Base-by-base conservation (phyloP, 2,329 filamentous ascomycete genomes). In the Curvularia verruculosa region DNA sequence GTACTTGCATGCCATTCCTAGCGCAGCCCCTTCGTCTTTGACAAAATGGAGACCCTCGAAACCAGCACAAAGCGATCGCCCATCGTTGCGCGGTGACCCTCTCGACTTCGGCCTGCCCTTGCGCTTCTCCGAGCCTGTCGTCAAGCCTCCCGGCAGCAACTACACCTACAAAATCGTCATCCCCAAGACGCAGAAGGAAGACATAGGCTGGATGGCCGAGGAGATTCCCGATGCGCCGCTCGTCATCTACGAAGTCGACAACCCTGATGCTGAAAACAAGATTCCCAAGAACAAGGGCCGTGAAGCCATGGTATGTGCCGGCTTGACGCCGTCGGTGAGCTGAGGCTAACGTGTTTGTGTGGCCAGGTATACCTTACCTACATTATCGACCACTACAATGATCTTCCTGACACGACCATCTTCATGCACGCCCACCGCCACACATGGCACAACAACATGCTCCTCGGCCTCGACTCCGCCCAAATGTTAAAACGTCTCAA, bases 331-430 rank as follows among this genome's bases (percentile, higher is more conserved):
- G 15, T 3, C 5, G n/a, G 18, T 8, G 12, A n/a, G 12, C 36
- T 44, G 49, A 57, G 8, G 56, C 57, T 65, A 49, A 64, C 31
- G 6, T 8, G 6, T 23, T 5, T 18, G 6, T 23, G 7, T 18
- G 48, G 34, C 39, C 54, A 76, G 73, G 72, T 75, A 44, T 88
- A 88, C 69, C 77, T 88, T 46, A 84, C 83, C 41, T 87, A 85
- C 71, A 83, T 88, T 59, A 85, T 88, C 68, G 84, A 88, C 60
- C 79, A 86, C 68, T 88, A 88, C 71, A 76, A 86, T 41, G 73
- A 81, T 12, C 79, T 88, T 2, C 80, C 84, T 1, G 85, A 88
- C 63, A 80, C 86, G 19, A 77, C 82, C 41, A 80, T 87, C 48
- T 88, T 88, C 73, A 82, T 85, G 76, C 86, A 88, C 71, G 80